Base-by-base conservation (phyloP, 768 basidiomycete species). In the Aureoboletus auriporus region DNA sequence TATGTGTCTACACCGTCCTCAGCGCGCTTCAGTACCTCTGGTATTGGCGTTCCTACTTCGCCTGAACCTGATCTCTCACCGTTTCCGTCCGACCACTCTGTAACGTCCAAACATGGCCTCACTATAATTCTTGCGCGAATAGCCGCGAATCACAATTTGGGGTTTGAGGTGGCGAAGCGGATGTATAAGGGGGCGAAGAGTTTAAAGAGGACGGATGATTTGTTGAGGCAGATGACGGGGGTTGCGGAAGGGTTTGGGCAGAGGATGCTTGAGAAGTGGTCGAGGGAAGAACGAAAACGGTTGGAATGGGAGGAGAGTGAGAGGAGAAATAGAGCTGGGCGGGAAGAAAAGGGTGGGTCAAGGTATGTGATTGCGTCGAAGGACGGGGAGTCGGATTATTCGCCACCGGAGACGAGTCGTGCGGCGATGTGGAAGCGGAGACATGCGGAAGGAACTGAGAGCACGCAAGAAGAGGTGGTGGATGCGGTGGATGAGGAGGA, bases 91-190 rank as follows among this genome's bases (percentile, higher is more conserved):
- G 65, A 66, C 17, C 1, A 64, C 2, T 16, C 47, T 26, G 14
- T 68, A 5, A 31, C 46, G 11, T 43, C 53, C 0, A 39, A 51
- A 8, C 54, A 68, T 6, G 73, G 72, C 2, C 57, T 72, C 12
- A 55, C 58, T 7, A 49, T 58, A 38, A 55, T 67, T 13, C 51
- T 80, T 3, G 55, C 62, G 9, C 60, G 59, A 47, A 75, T 82
- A 65, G 69, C 75, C 1, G 55, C 63, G 16, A 75, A 76, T 29
- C 75, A 79, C 36, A 73, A 73, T 13, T 75, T 75, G 49, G 61
- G 59, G 11, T 57, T 71, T 38, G 64, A 67, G 3, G 69, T 76
- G 6, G 76, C 77, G 16, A 62, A 68, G 42, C 60, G 60, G 12
- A 65, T 78, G 27, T 77, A 71, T 51, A 31, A 57, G 8, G 30